A percentile compares a stretch with the other conserved stretches of the same genome.
phyloP scores from a whole-genome alignment of 2,329 filamentous ascomycete genomes.

The Diaporthe aspalathi region DNA sequence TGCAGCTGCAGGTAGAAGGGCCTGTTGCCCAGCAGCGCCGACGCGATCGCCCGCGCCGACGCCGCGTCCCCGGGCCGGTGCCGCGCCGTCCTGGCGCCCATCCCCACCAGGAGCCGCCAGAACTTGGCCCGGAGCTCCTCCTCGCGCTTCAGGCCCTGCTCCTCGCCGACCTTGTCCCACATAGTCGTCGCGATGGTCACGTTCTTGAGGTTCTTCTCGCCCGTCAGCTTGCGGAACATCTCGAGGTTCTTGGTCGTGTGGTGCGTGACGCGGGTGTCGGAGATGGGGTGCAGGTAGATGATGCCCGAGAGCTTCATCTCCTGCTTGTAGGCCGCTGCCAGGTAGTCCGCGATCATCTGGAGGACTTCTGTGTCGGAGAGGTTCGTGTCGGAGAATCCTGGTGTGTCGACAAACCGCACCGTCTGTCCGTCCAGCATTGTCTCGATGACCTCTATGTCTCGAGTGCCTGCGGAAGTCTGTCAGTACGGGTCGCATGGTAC shows the following conservation, averaged over 20 bases:
- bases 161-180: constrained; percentile 52
- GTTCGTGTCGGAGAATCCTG: constrained; percentile 59
- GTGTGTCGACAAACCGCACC: constrained; percentile 56
- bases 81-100: constrained; percentile 45
- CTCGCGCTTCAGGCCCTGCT: constrained; percentile 45
- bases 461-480: constrained; percentile 43
- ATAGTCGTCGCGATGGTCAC: constrained; percentile 57
- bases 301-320: constrained; percentile 54
- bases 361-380: constrained; percentile 58
- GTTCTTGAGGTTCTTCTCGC: constrained; percentile 52
- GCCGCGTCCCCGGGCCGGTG: constrained; percentile 36
- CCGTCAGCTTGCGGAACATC: constrained; percentile 58
- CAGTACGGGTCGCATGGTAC: background rate
- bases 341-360: constrained; percentile 53
- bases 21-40: constrained; percentile 64
- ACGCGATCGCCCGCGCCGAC: constrained; percentile 42
- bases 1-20: constrained; percentile 76
- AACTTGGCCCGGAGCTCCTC: constrained; percentile 51
- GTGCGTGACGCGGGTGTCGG: constrained; percentile 53
- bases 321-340: constrained; percentile 48
- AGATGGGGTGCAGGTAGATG: constrained; percentile 59
- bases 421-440: constrained; percentile 45
- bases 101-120: constrained; percentile 50
- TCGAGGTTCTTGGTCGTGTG: constrained; percentile 53
- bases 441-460: constrained; percentile 46